Conservation (phyloP, 1,284 basidiomycete species). For the Ustilago trichophora region DNA sequence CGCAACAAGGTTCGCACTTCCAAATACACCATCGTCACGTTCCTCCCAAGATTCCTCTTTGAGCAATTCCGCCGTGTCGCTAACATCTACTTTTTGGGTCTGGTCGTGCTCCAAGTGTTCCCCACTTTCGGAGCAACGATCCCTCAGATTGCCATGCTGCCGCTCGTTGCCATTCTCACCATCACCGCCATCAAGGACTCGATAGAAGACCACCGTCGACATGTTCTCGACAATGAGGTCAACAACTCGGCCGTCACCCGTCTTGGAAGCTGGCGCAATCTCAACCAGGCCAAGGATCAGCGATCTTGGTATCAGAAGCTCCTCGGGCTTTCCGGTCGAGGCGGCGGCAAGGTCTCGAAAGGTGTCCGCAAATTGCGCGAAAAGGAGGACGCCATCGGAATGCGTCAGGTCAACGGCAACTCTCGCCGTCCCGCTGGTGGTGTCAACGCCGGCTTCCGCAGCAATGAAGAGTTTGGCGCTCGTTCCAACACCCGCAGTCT, state of each 20-base stretch:
- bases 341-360: constrained; percentile 73
- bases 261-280: constrained; percentile 85
- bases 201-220: constrained; percentile 90
- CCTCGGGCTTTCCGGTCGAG: constrained; percentile 72
- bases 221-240: constrained; percentile 85
- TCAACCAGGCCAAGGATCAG: constrained; percentile 83
- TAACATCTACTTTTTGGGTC: constrained; percentile 88
- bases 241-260: constrained; percentile 88
- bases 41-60: constrained; percentile 73
- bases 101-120: constrained; percentile 88
- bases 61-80: constrained; percentile 74
- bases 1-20: constrained; percentile 95
- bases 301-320: constrained; percentile 79
- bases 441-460: constrained; percentile 45
- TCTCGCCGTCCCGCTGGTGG: constrained; percentile 71
- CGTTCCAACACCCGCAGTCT: constrained; percentile 16
- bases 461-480: constrained; percentile 21
- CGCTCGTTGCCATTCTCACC: constrained; percentile 83
- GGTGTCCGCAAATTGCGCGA: constrained; percentile 87
- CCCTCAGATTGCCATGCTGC: constrained; percentile 84
- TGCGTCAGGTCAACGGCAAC: constrained; percentile 49
- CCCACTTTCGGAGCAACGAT: constrained; percentile 88
- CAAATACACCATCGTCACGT: constrained; percentile 89
- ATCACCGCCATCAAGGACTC: constrained; percentile 95
- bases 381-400: constrained; percentile 73